Percentiles rank a stretch among this genome's conserved stretches.
Conservation (phyloP, 2,329 filamentous ascomycete genomes). For the Arthrobotrys conoides region DNA sequence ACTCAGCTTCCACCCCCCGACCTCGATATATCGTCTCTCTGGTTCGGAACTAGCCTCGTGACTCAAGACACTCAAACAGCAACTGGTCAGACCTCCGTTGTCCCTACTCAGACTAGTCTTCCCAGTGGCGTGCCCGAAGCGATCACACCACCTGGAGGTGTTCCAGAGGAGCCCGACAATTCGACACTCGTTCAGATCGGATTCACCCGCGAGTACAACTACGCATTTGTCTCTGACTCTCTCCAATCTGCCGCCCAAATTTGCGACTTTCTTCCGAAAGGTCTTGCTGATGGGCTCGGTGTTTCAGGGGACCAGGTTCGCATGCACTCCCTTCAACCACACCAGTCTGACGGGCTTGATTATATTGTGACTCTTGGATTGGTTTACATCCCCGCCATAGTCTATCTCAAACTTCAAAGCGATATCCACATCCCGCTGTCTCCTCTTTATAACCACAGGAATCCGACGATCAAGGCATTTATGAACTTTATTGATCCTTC, state of each 20-base stretch:
- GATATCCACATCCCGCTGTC: slow-evolving; percentile 81
- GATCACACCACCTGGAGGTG: slow-evolving; percentile 78
- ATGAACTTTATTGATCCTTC: slow-evolving; percentile 86
- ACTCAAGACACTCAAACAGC: slow-evolving; percentile 64
- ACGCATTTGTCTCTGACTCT: slow-evolving; percentile 81
- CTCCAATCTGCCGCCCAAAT: slow-evolving; percentile 84
- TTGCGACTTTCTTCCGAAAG: slow-evolving; percentile 81
- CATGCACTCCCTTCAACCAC: slow-evolving; percentile 81
- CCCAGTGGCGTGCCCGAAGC: slow-evolving; percentile 79
- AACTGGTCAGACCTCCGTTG: slow-evolving; percentile 66
- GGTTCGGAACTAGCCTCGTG: slow-evolving; percentile 51
- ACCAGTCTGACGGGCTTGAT: slow-evolving; percentile 78
- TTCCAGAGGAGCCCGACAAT: slow-evolving; percentile 74
- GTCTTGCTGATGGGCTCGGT: slow-evolving; percentile 77
- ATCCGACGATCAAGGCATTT: slow-evolving; percentile 77
- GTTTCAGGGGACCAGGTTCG: slow-evolving; percentile 71
- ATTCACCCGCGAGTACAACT: slow-evolving; percentile 85
- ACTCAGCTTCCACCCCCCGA: slow-evolving; percentile 75
- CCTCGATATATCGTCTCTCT: slow-evolving; percentile 71
- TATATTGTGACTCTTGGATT: slow-evolving; percentile 87
- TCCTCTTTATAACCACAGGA: slow-evolving; percentile 79
- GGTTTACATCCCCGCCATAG: slow-evolving; percentile 79
- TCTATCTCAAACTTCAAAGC: slow-evolving; percentile 77
- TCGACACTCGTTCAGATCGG: slow-evolving; percentile 84
- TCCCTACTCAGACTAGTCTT: slow-evolving; percentile 71